Percentiles rank a stretch among this genome's conserved stretches.
Evolutionary conservation across 2,329 filamentous ascomycete genomes (phyloP).

Genomic region (Madurella fahalii): DNA sequence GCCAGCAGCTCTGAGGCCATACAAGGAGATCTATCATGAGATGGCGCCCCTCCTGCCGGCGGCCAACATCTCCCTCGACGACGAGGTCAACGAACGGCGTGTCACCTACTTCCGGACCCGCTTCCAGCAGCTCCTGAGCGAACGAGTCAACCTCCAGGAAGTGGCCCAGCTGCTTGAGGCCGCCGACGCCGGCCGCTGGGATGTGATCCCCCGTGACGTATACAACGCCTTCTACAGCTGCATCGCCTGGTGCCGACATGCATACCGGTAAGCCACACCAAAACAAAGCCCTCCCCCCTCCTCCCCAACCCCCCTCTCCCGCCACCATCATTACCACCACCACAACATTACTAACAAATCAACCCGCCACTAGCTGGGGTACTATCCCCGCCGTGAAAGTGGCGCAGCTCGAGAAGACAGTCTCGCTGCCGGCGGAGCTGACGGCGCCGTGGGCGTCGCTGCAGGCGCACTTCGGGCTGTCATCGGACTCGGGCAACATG

Average conservation of each 20-base stretch:
- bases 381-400: constrained; percentile 33
- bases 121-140: constrained; percentile 22
- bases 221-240: constrained; percentile 35
- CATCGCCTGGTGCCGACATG: constrained; percentile 31
- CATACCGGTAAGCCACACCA: constrained; percentile 24
- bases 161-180: constrained; percentile 24
- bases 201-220: constrained; percentile 27
- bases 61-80: constrained; percentile 25
- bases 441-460: constrained; percentile 31
- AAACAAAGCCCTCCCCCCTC: not conserved
- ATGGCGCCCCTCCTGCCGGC: constrained; percentile 27
- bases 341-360: too few relatives aligned
- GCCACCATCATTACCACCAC: not conserved
- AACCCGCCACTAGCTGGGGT: constrained; percentile 27
- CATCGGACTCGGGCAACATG: constrained; percentile 32
- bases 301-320: not conserved
- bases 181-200: constrained; percentile 27
- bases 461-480: constrained; percentile 31
- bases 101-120: constrained; percentile 23
- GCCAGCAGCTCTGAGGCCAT: constrained; percentile 29
- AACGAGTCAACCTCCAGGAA: constrained; percentile 24
- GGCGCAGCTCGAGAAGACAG: constrained; percentile 31
- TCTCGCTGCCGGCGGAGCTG: constrained; percentile 32
- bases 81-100: constrained; percentile 25
- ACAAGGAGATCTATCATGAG: constrained; percentile 31